Conservation (phyloP, 805 yeast genomes). For the Ogataea thermomethanolica region DNA sequence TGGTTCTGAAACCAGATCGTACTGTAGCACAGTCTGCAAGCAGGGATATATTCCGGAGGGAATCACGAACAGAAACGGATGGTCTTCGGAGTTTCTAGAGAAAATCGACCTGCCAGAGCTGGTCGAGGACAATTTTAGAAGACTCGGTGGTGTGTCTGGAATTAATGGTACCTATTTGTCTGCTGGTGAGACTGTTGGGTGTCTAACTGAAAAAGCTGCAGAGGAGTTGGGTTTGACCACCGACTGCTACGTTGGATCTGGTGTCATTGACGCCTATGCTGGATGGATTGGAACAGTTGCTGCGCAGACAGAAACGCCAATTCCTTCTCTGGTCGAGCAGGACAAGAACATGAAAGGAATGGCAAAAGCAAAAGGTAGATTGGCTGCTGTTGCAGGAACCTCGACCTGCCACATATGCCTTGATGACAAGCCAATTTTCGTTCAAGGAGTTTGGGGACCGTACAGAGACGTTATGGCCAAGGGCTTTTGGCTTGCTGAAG, state of each 20-base stretch:
- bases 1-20: slow-evolving; percentile 80
- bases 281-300: slow-evolving; percentile 99
- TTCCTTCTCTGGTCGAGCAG: slow-evolving; percentile 48
- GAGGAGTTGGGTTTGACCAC: slow-evolving; percentile 78
- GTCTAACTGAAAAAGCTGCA: slow-evolving; percentile 64
- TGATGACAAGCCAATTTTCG: slow-evolving; percentile 81
- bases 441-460: slow-evolving; percentile 98
- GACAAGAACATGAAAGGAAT: slow-evolving; percentile 46
- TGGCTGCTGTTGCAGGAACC: slow-evolving; percentile 98
- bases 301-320: slow-evolving; percentile 64
- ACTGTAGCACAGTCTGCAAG: slow-evolving; percentile 89
- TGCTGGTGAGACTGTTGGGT: slow-evolving; percentile 90
- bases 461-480: slow-evolving; percentile 91
- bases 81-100: slow-evolving; percentile 78
- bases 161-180: slow-evolving; percentile 68
- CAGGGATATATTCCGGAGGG: slow-evolving; percentile 94
- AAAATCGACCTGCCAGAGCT: slow-evolving; percentile 73
- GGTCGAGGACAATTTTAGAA: slow-evolving; percentile 67
- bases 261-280: slow-evolving; percentile 96
- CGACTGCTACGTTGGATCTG: slow-evolving; percentile 83
- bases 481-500: slow-evolving; percentile 93
- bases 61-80: slow-evolving; percentile 86
- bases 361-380: slow-evolving; percentile 69
- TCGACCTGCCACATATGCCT: slow-evolving; percentile 94
- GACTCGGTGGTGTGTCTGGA: slow-evolving; percentile 80